These are phyloP conservation scores for Ulota crispa DNA, from an alignment of 225 moss, liverwort and hornwort species.

Conservation along the genomic window DNA sequence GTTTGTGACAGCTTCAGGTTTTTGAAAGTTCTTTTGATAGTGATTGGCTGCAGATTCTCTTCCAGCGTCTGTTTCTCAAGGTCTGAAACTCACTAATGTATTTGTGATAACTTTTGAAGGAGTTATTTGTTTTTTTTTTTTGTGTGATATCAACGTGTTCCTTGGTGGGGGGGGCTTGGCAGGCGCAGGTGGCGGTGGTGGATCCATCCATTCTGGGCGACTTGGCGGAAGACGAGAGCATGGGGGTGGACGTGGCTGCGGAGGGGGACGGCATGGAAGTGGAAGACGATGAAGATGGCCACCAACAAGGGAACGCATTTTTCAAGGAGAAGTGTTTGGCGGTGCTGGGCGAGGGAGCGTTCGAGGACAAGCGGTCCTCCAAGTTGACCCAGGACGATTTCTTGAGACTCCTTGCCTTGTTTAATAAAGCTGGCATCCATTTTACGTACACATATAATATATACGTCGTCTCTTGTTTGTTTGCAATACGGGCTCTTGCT, in stretches of 20 bases:
- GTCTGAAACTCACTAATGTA: no score
- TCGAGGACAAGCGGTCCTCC: constrained; percentile 84
- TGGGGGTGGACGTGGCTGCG: constrained; percentile 56
- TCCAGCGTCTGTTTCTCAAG: no score
- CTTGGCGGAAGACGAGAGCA: constrained; percentile 52
- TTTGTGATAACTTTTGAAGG: no score
- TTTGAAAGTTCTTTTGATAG: no score
- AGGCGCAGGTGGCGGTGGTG: constrained; percentile 23
- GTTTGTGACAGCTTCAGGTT: no score
- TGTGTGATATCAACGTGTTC: neutral
- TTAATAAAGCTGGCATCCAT: constrained; percentile 87
- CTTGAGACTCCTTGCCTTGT: constrained; percentile 55
- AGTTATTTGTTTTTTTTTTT: no score
- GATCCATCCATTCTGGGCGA: constrained; percentile 65
- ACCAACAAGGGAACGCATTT: constrained; percentile 34
- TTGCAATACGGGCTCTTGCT: neutral
- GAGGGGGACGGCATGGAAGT: constrained; percentile 55
- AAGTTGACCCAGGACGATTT: constrained; percentile 75
- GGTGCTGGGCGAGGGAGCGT: constrained; percentile 58
- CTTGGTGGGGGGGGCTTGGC: neutral
- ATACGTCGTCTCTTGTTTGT: neutral
- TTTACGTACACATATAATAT: constrained; percentile 41
- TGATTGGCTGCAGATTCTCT: no score
- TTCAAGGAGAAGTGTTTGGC: constrained; percentile 73
- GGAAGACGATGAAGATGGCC: constrained; percentile 56